Evolutionary conservation across 768 basidiomycete genomes (phyloP).

Genomic region (Lactarius hatsudake): DNA sequence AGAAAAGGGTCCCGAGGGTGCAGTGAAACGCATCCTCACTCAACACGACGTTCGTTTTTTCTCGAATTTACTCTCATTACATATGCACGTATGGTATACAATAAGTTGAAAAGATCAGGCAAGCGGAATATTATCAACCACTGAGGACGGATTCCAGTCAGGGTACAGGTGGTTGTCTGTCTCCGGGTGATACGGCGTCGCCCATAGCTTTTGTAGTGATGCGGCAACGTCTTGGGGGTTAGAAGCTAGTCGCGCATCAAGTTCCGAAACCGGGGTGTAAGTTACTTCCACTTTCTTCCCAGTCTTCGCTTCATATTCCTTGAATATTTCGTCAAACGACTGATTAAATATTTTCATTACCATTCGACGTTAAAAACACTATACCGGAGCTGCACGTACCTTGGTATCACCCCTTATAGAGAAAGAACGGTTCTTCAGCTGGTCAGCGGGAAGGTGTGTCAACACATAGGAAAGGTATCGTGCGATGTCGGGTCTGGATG

Average conservation of each 20-base stretch:
- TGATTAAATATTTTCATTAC: background rate
- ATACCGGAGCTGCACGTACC: background rate
- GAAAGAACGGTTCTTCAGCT: background rate
- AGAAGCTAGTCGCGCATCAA: conserved; percentile 14
- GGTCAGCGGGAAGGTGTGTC: conserved; percentile 8
- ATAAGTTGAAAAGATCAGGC: background rate
- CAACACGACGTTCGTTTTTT: no score
- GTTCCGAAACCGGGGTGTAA: conserved; percentile 14
- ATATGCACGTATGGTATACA: background rate
- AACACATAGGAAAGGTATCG: conserved; percentile 17
- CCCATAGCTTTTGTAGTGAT: conserved; percentile 13
- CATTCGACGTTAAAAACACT: background rate
- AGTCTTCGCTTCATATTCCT: conserved; percentile 17
- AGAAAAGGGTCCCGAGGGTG: no score
- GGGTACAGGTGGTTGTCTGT: conserved; percentile 24
- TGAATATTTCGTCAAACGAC: conserved; percentile 23
- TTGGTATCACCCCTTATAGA: conserved; percentile 6
- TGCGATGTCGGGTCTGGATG: conserved; percentile 5
- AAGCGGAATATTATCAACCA: conserved; percentile 15
- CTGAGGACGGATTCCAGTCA: conserved; percentile 27
- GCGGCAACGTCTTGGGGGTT: conserved; percentile 15
- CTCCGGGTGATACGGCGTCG: conserved; percentile 8
- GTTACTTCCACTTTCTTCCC: conserved; percentile 24
- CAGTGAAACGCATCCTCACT: no score
- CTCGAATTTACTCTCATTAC: no score